phyloP scores from a whole-genome alignment of 352 stramenopile genomes.

The Ophiocytium majus region DNA sequence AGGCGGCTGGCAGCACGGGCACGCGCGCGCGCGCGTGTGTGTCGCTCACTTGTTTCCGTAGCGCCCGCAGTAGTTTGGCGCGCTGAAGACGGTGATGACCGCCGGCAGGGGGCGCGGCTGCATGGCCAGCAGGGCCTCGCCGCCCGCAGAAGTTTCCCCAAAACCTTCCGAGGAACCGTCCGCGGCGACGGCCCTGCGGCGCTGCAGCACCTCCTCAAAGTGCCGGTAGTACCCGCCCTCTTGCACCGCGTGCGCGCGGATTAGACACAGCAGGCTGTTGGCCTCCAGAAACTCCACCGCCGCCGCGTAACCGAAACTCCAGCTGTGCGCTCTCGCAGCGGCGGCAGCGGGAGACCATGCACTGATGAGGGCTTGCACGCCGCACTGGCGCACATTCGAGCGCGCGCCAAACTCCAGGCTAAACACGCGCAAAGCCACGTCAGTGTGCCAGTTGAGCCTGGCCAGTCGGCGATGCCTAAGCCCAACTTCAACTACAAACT shows the following conservation, averaged over 20 bases:
- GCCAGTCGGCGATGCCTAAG: too few relatives aligned
- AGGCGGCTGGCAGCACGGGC: too few relatives aligned
- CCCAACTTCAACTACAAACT: too few relatives aligned
- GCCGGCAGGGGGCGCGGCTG: constrained; percentile 31
- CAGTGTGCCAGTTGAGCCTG: too few relatives aligned
- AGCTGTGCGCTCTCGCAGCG: constrained; percentile 63
- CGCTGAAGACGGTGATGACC: constrained; percentile 89
- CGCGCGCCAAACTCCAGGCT: too few relatives aligned
- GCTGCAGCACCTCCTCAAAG: constrained; percentile 62
- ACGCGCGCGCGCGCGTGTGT: too few relatives aligned
- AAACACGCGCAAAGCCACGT: too few relatives aligned
- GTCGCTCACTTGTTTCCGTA: constrained; percentile 86
- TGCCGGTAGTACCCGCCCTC: constrained; percentile 55
- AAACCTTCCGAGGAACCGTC: neutral
- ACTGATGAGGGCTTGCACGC: too few relatives aligned
- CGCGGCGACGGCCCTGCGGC: neutral
- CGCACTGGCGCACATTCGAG: too few relatives aligned
- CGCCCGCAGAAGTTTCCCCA: too few relatives aligned
- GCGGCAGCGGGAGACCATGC: too few relatives aligned
- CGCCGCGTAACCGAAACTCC: constrained; percentile 77
- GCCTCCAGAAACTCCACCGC: constrained; percentile 68
- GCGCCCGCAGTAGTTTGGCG: constrained; percentile 89
- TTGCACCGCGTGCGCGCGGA: constrained; percentile 74
- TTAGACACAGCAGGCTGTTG: constrained; percentile 69
- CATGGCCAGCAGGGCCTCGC: neutral